Evolutionary conservation across 83 land plant species (phyloP), one percentile per base, ranked within the genome.

Genomic region (Larix sibirica): DNA sequence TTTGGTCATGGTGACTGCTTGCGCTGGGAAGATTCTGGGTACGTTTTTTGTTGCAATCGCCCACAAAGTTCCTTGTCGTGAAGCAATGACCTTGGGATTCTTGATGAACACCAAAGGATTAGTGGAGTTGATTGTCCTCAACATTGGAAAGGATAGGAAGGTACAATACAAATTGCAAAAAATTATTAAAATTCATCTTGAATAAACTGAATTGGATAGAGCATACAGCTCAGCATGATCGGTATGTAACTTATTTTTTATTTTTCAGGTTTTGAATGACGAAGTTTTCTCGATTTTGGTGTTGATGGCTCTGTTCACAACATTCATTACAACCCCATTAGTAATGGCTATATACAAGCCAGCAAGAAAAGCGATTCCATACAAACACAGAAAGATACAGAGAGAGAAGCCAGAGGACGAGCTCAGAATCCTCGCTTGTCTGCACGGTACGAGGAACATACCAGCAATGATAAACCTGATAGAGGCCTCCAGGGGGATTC

Each of bases 91-190:
- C 3, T 80, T 95, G 66, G 97, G 97, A 2, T 47, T 91, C 5
- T 84, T 95, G 9, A 90, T 93, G 96, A 95, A 93, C 81, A 90
- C 97, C 36, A 95, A 95, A 82, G 96, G 96, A 31, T 60, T 94
- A 33, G 83, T 94, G 66, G 93, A 88, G 71, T 71, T 85, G 23
- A 83, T 85, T 16, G 97, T 95, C 26, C 93, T 95, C 83, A 95
- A 95, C 88, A 94, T 96, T 79, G 98, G 98, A 70, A 92, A 89
- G 88, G 96, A 96, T 24, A 86, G 91, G 23, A 88, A 91, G 92
- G 98, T 94, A 81, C 23, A 82, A 33, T 17, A 0, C 9, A 16
- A 23, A 2, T 26, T 18, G 69, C 13, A 50, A 9, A 50, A 50
- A 50, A 50, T 0, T 26, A 20, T 66, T 66, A 7, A 20, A 20